Percentiles rank a stretch among this genome's conserved stretches.
phyloP scores from a whole-genome alignment of 2,329 filamentous ascomycete species.

The Beauveria australis region DNA sequence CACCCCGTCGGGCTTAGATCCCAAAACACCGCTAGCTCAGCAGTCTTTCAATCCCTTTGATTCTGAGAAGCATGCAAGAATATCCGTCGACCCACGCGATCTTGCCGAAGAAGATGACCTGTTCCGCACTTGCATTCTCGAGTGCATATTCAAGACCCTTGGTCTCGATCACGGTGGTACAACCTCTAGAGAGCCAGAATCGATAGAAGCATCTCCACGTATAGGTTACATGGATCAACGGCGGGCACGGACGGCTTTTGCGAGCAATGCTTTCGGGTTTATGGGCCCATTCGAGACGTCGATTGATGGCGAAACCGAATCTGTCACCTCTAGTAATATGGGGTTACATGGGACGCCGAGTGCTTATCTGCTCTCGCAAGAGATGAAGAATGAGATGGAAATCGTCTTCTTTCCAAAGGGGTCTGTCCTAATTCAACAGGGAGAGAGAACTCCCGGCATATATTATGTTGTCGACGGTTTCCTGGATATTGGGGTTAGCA shows the following conservation, averaged over 20 bases:
- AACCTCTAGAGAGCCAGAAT: conserved; percentile 58
- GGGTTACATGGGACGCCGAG: conserved; percentile 55
- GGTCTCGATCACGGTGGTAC: conserved; percentile 66
- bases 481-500: conserved; percentile 80
- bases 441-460: conserved; percentile 88
- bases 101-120: conserved; percentile 79
- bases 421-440: conserved; percentile 90
- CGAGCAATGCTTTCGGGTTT: conserved; percentile 72
- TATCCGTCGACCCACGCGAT: conserved; percentile 62
- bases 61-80: conserved; percentile 39
- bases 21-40: conserved; percentile 39
- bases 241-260: conserved; percentile 68
- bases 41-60: conserved; percentile 49
- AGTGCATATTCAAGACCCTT: conserved; percentile 93
- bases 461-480: conserved; percentile 99
- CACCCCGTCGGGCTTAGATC: conserved; percentile 23
- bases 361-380: conserved; percentile 59
- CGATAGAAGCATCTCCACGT: conserved; percentile 76
- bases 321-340: conserved; percentile 63
- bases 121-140: conserved; percentile 82
- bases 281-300: conserved; percentile 74
- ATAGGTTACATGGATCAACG: conserved; percentile 77
- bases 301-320: conserved; percentile 78
- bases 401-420: conserved; percentile 97
- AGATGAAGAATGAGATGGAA: conserved; percentile 86